Evolutionary conservation across 1,139 yeast species (phyloP), one percentile per base, ranked within the genome.

Genomic region (Meyerozyma guilliermondii): DNA sequence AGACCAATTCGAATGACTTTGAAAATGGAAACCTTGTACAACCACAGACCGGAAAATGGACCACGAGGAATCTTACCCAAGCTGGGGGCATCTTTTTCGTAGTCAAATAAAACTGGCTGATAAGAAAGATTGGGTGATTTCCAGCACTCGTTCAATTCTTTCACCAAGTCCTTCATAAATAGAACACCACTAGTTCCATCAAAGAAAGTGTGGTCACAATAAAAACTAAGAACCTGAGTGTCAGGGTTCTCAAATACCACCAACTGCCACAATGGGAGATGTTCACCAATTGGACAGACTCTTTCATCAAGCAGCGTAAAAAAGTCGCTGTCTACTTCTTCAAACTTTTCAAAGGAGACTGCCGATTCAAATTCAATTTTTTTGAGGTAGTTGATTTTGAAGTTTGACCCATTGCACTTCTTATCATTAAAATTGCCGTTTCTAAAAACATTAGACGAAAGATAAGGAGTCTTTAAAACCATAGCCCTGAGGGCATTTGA

Each of bases 141-240:
- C 3, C 30, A 18, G 24, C 5, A 10, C 31, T 28, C 31, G 16
- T 14, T 35, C 14, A 59, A 49, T 17, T 53, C 58, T 13, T 43
- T 42, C 2, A 59, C 44, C 41, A 70, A 56, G 26, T 65, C 65
- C 11, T 54, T 48, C 40, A 66, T 74, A 49, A 71, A 68, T 35
- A 54, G 51, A 7, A 55, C 50, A 1, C 60, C 70, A 1, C 71
- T 53, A 13, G 53, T 55, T 3, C 76, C 77, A 49, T 71, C 76
- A 31, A 59, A 59, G 10, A 63, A 48, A 1, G 61, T 35, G 48
- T 71, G 77, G 47, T 68, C 68, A 43, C 61, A 60, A 13, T 52
- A 52, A 27, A 63, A 59, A 1, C 65, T 45, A 5, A 67, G 33
- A 33, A 60, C 52, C 35, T 53, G 58, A 5, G 35, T 46, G 4